A percentile compares a stretch with the other conserved stretches of the same genome.
Evolutionary conservation across 2,329 filamentous ascomycete species (phyloP).

Genomic region (Raffaelea ambrosiae): DNA sequence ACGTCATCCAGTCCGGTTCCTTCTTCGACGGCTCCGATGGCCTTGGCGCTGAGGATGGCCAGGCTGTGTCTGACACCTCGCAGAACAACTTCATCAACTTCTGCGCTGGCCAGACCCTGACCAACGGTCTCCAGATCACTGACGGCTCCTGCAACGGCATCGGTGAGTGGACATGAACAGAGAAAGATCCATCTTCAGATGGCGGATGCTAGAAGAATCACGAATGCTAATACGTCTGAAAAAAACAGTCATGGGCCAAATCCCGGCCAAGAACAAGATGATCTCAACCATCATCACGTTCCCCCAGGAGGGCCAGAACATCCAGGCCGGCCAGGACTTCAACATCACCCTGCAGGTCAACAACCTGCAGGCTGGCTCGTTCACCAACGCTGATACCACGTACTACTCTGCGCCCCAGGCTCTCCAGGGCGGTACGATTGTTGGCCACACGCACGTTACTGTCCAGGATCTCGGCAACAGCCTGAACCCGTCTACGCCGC

Average conservation of each 20-base stretch:
- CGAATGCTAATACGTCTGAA: no score
- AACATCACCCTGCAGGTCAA: slow-evolving; percentile 40
- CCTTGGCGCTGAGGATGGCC: slow-evolving; percentile 20
- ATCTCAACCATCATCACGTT: slow-evolving; percentile 43
- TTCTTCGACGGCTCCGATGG: slow-evolving; percentile 23
- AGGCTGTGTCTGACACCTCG: slow-evolving; percentile 19
- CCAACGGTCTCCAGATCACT: slow-evolving; percentile 51
- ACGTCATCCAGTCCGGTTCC: slow-evolving; percentile 25
- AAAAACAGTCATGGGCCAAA: slow-evolving; percentile 45
- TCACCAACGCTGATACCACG: slow-evolving; percentile 50
- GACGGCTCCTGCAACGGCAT: slow-evolving; percentile 56
- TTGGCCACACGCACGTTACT: slow-evolving; percentile 52
- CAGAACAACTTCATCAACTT: slow-evolving; percentile 56
- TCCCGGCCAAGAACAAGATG: slow-evolving; percentile 46
- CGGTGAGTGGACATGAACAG: slow-evolving; percentile 27
- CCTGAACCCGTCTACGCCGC: slow-evolving; percentile 38
- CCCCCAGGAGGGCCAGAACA: slow-evolving; percentile 39
- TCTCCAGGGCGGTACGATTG: slow-evolving; percentile 37
- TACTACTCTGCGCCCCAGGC: slow-evolving; percentile 53
- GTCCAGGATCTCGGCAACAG: slow-evolving; percentile 45
- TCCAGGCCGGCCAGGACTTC: slow-evolving; percentile 42
- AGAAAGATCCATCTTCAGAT: no score
- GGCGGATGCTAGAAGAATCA: no score
- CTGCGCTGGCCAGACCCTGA: slow-evolving; percentile 43
- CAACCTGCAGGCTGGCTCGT: slow-evolving; percentile 46